phyloP scores from a whole-genome alignment of 495 filamentous ascomycete species.

The Aspergillus bridgeri region DNA sequence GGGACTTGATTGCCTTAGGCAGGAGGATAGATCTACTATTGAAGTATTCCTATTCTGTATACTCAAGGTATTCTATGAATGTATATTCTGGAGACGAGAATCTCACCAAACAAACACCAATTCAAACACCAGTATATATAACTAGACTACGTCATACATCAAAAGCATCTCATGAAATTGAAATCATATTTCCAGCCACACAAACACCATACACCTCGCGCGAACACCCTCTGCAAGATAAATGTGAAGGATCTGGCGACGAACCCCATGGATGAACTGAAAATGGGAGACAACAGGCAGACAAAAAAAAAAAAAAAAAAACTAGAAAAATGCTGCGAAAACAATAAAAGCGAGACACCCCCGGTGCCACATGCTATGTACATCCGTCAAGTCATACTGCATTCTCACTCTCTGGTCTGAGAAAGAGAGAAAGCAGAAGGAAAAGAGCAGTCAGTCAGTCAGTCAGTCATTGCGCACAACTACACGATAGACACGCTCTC shows the following conservation, averaged over 20 bases:
- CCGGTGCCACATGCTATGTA: slow-evolving; percentile 24
- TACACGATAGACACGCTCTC: not conserved
- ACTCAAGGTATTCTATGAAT: too few relatives aligned
- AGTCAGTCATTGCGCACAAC: not conserved
- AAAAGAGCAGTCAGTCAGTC: slow-evolving; percentile 1
- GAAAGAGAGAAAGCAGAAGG: slow-evolving; percentile 6
- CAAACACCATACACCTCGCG: slow-evolving; percentile 28
- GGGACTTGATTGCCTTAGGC: not conserved
- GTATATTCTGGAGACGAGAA: too few relatives aligned
- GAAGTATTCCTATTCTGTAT: too few relatives aligned
- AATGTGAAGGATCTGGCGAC: slow-evolving; percentile 16
- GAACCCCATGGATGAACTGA: slow-evolving; percentile 14
- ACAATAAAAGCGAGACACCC: slow-evolving; percentile 12
- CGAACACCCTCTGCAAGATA: slow-evolving; percentile 20
- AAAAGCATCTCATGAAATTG: not conserved
- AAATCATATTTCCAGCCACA: slow-evolving; percentile 19
- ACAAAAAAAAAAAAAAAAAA: slow-evolving; percentile 4
- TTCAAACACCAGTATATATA: too few relatives aligned
- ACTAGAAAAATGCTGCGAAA: not conserved
- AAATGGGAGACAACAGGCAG: slow-evolving; percentile 7
- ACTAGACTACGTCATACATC: not conserved
- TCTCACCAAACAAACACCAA: too few relatives aligned
- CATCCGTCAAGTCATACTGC: slow-evolving; percentile 26
- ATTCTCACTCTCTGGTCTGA: slow-evolving; percentile 9
- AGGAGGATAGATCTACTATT: not conserved